Evolutionary conservation across 2,329 filamentous ascomycete species (phyloP), one percentile per base, ranked within the genome.

Genomic region (Aspergillus candidus): DNA sequence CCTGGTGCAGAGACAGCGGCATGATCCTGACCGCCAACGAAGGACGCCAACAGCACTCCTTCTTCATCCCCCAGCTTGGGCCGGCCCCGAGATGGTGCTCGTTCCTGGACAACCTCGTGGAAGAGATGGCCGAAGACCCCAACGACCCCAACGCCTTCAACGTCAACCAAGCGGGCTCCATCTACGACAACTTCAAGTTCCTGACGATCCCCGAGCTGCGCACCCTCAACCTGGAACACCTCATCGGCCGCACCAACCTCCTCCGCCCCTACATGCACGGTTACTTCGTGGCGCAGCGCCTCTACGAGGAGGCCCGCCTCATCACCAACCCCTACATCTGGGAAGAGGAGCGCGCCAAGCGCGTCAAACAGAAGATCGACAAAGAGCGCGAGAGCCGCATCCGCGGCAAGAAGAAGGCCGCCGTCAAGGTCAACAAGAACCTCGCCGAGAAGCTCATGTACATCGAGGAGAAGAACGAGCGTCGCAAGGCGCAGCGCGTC

Each of bases 101-200:
- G 3, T 97, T 97, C 79, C 73, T 98, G 50, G 94, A 98, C 69
- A 96, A 94, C 59, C 81, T 98, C 59, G 93, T 97, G 8, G 93
- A 98, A 71, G 94, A 98, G 68, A 96, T 98, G 88, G 91, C 91
- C 7, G 91, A 97, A 62, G 79, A 83, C 55, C 73, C 74, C 7
- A 78, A 80, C 56, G 81, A 84, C 57, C 82, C 81, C 4, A 76
- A 78, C 41, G 68, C 72, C 10, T 75, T 72, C 56, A 66, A 58
- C 43, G 58, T 61, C 18, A 59, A 64, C 27, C 66, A 72, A 42
- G 61, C 77, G 68, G 71, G 82, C 70, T 84, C 93, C 56, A 88
- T 93, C 8, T 98, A 98, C 73, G 93, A 98, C 70, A 97, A 98
- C 69, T 97, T 91, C 80, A 98, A 97, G 70, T 98, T 98, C 79